These are phyloP conservation scores for Arthroderma sp. DNA, from an alignment of 2,329 filamentous ascomycete genomes.

Conservation along the genomic window DNA sequence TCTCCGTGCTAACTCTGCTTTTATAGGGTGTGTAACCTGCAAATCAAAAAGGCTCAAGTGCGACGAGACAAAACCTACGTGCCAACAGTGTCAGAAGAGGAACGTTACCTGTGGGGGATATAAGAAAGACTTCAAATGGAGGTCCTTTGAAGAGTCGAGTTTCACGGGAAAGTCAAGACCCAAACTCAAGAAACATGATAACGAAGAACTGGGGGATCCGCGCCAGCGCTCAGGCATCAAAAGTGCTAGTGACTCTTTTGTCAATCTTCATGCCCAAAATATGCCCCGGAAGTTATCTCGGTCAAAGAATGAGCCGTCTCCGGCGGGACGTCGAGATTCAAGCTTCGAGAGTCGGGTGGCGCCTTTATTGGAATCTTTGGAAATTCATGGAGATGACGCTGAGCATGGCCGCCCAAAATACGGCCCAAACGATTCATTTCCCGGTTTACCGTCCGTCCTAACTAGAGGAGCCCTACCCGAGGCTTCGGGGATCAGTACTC, in stretches of 20 bases:
- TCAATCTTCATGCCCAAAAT: neutral
- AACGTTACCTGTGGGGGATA: conserved; percentile 58
- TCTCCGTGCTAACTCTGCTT: conserved; percentile 5
- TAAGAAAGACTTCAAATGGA: conserved; percentile 66
- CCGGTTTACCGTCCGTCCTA: neutral
- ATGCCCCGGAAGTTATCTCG: neutral
- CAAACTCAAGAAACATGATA: conserved; percentile 38
- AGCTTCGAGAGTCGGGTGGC: neutral
- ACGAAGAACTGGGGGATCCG: neutral
- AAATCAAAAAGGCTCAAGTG: conserved; percentile 63
- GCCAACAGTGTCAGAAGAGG: conserved; percentile 53
- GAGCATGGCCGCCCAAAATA: neutral
- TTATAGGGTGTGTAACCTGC: conserved; percentile 57
- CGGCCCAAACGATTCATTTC: neutral
- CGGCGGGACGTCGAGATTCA: neutral
- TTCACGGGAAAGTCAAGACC: conserved; percentile 30
- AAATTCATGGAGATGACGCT: neutral
- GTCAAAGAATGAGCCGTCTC: neutral
- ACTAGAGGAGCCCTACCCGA: neutral
- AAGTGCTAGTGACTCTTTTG: neutral
- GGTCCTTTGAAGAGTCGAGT: conserved; percentile 54
- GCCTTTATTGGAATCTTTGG: neutral
- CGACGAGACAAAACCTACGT: conserved; percentile 58
- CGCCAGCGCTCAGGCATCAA: neutral
- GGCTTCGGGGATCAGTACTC: neutral